Evolutionary conservation across 768 basidiomycete species (phyloP).

Genomic region (Collybiopsis confluens): DNA sequence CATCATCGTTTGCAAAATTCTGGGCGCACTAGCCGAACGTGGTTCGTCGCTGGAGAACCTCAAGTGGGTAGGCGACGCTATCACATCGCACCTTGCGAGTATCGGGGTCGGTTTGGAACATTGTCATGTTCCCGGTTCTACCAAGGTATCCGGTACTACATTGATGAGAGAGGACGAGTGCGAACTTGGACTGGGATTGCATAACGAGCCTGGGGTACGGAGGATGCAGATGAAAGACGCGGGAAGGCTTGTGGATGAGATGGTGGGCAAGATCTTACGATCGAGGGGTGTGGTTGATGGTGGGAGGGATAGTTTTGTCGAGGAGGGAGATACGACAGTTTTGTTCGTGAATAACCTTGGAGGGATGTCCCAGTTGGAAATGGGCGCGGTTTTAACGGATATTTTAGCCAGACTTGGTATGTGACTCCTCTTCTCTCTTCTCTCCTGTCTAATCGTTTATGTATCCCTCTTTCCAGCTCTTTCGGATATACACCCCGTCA

Average conservation of each 20-base stretch:
- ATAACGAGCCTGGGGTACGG: constrained; percentile 47
- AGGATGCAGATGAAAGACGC: constrained; percentile 34
- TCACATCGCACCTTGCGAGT: constrained; percentile 27
- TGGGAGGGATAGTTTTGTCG: constrained; percentile 17
- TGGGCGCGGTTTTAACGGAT: constrained; percentile 46
- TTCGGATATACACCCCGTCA: constrained; percentile 27
- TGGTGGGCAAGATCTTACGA: constrained; percentile 26
- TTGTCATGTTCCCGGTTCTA: constrained; percentile 55
- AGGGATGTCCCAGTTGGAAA: constrained; percentile 38
- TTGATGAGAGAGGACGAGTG: constrained; percentile 23
- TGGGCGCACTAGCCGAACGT: constrained; percentile 45
- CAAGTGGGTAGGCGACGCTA: constrained; percentile 29
- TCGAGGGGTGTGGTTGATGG: constrained; percentile 17
- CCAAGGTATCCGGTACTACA: constrained; percentile 23
- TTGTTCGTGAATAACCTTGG: constrained; percentile 39
- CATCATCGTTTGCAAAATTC: constrained; percentile 51
- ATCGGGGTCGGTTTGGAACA: constrained; percentile 46
- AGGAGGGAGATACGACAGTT: constrained; percentile 33
- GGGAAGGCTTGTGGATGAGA: constrained; percentile 23
- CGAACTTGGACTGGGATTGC: constrained; percentile 52
- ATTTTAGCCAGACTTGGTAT: constrained; percentile 37
- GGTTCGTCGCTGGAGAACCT: constrained; percentile 30
- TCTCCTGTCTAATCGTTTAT: background rate
- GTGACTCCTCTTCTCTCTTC: constrained; percentile 12
- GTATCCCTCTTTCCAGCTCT: constrained; percentile 24